Conservation (phyloP, 345 rosid species). For the Erysimum cheiranthoides region DNA sequence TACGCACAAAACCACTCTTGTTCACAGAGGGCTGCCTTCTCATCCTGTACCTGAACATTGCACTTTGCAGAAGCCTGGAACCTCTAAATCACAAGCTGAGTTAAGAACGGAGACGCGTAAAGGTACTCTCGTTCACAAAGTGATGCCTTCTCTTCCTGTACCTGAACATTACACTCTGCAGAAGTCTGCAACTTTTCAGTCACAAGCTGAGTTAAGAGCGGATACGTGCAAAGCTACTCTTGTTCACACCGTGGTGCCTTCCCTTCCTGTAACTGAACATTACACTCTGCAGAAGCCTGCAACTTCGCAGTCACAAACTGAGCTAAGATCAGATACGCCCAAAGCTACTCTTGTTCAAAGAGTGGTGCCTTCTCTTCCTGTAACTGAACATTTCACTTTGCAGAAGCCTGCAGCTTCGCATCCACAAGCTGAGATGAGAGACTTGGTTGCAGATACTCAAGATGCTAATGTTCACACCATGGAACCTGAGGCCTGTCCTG, state of each 20-base stretch:
- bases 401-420: slow-evolving; percentile 46
- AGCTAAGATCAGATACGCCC: slow-evolving; percentile 34
- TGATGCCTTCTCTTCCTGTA: slow-evolving; percentile 50
- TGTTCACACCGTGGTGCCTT: slow-evolving; percentile 38
- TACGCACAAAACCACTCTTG: slow-evolving; percentile 12
- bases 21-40: slow-evolving; percentile 43
- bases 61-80: slow-evolving; percentile 45
- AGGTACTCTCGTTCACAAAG: slow-evolving; percentile 19
- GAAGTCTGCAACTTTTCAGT: slow-evolving; percentile 43
- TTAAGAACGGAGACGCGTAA: slow-evolving; percentile 32
- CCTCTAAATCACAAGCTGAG: slow-evolving; percentile 42
- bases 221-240: slow-evolving; percentile 36
- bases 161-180: slow-evolving; percentile 37
- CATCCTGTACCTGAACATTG: slow-evolving; percentile 32
- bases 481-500: slow-evolving; percentile 38
- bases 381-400: slow-evolving; percentile 26
- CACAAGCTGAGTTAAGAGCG: slow-evolving; percentile 40
- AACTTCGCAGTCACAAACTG: slow-evolving; percentile 46
- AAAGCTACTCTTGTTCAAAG: slow-evolving; percentile 30
- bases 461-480: slow-evolving; percentile 40
- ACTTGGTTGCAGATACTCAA: slow-evolving; percentile 40
- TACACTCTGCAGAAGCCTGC: slow-evolving; percentile 38
- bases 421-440: slow-evolving; percentile 37
- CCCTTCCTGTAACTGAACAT: slow-evolving; percentile 39
- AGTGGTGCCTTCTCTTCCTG: slow-evolving; percentile 50